A percentile compares a stretch with the other conserved stretches of the same genome.
phyloP scores from a whole-genome alignment of 306 rosid genomes.

The Senna siamea region DNA sequence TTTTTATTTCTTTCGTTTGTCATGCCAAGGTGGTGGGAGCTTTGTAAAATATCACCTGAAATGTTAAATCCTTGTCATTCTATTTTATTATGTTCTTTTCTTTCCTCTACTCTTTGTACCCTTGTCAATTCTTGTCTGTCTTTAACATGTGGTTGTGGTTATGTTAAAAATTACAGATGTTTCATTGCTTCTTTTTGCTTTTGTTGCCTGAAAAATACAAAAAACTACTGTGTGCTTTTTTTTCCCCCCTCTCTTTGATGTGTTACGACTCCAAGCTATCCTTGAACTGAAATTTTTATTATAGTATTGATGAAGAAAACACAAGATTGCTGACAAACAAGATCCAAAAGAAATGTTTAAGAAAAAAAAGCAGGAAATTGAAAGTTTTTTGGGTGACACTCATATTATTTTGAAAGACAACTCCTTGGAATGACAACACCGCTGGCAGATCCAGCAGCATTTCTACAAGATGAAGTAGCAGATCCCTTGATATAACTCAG shows the following conservation, averaged over 20 bases:
- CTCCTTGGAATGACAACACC: constrained; percentile 56
- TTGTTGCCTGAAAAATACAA: background rate
- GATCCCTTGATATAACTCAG: constrained; percentile 38
- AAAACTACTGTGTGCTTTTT: background rate
- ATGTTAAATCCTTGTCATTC: constrained; percentile 3
- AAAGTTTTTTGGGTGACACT: background rate
- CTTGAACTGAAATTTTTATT: background rate
- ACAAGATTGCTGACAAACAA: background rate
- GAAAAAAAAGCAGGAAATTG: background rate
- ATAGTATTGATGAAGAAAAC: background rate
- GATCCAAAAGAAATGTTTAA: background rate
- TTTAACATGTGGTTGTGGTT: constrained; percentile 17
- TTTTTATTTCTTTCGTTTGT: background rate
- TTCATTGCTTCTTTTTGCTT: constrained; percentile 12
- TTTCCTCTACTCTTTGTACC: background rate
- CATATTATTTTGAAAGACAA: constrained; percentile 40
- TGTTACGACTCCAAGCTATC: background rate
- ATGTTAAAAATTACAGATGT: constrained; percentile 12
- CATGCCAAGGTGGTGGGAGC: constrained; percentile 26
- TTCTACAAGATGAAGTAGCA: constrained; percentile 48
- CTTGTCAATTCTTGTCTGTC: constrained; percentile 29
- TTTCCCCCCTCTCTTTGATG: background rate
- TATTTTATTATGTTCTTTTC: background rate
- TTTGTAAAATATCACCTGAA: constrained; percentile 36
- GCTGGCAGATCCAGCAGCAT: constrained; percentile 41